Conservation (phyloP, 331 rosid genomes). For the Malus hybrid region DNA sequence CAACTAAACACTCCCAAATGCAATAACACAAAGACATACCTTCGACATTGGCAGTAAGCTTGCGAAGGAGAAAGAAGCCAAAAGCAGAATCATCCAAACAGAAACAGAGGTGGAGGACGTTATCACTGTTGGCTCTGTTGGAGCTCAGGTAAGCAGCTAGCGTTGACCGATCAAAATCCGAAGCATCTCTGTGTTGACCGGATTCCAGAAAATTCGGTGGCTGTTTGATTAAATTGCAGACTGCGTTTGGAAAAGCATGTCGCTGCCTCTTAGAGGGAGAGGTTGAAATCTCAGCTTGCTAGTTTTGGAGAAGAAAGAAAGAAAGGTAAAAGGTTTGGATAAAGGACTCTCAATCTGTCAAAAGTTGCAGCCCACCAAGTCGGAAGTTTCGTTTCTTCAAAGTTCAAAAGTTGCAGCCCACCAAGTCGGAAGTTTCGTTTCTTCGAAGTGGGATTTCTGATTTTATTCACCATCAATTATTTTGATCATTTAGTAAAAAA, state of each 20-base stretch:
- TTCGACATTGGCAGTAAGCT: too few relatives aligned
- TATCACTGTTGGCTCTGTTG: too few relatives aligned
- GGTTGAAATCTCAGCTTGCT: neutral
- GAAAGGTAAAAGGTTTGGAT: neutral
- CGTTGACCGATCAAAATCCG: slow-evolving; percentile 1
- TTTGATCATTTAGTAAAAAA: too few relatives aligned
- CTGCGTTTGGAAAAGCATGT: neutral
- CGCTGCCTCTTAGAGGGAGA: neutral
- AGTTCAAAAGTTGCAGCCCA: slow-evolving; percentile 15
- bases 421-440: neutral
- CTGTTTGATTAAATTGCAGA: neutral
- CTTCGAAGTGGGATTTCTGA: too few relatives aligned
- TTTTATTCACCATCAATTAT: too few relatives aligned
- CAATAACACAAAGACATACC: too few relatives aligned
- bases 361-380: too few relatives aligned
- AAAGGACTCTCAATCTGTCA: too few relatives aligned
- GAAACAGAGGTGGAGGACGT: slow-evolving; percentile 18
- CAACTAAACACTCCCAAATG: slow-evolving; percentile 1
- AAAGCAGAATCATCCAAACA: too few relatives aligned
- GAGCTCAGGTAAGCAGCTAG: neutral
- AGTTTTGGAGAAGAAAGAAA: neutral
- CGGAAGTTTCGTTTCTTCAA: too few relatives aligned
- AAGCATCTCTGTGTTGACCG: slow-evolving; percentile 7
- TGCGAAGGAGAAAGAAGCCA: too few relatives aligned
- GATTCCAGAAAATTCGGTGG: neutral